Evolutionary conservation across 352 stramenopile species (phyloP).

Genomic region (Pythium insidiosum): DNA sequence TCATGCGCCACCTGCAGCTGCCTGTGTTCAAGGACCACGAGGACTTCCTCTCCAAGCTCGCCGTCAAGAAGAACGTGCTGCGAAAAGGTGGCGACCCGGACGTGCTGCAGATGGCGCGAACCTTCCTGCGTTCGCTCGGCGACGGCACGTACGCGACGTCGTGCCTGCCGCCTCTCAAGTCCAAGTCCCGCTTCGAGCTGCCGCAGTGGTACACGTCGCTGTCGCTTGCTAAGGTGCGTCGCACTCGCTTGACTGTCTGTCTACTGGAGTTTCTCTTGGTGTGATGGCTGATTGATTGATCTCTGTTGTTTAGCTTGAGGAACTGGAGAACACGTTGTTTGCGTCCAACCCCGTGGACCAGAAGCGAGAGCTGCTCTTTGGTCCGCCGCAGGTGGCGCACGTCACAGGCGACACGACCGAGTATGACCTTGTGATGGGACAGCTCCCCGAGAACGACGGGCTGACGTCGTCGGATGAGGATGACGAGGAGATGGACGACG

Average conservation of each 20-base stretch:
- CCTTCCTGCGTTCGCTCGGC: constrained; percentile 73
- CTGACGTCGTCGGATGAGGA: constrained; percentile 69
- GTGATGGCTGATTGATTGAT: background rate
- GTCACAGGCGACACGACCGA: constrained; percentile 66
- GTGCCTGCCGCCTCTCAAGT: constrained; percentile 64
- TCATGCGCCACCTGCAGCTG: constrained; percentile 96
- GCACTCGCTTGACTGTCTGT: no score
- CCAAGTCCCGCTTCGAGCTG: constrained; percentile 79
- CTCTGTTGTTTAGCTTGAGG: constrained; percentile 25
- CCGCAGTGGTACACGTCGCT: constrained; percentile 57
- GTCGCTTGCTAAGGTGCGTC: constrained; percentile 42
- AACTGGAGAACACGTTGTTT: constrained; percentile 48
- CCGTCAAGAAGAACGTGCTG: constrained; percentile 89
- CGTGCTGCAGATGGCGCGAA: constrained; percentile 88
- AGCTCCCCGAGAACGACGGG: constrained; percentile 67
- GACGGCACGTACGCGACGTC: constrained; percentile 47
- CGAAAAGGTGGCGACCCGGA: constrained; percentile 96
- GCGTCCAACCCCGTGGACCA: constrained; percentile 44
- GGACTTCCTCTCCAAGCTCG: constrained; percentile 96
- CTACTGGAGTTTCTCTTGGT: background rate
- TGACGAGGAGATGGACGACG: constrained; percentile 23
- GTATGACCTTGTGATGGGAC: constrained; percentile 77
- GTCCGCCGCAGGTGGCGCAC: constrained; percentile 31
- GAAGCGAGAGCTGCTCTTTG: constrained; percentile 57
- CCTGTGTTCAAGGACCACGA: constrained; percentile 89